These are phyloP conservation scores for Boletus edulis DNA, from an alignment of 768 basidiomycete species.

Conservation along the genomic window DNA sequence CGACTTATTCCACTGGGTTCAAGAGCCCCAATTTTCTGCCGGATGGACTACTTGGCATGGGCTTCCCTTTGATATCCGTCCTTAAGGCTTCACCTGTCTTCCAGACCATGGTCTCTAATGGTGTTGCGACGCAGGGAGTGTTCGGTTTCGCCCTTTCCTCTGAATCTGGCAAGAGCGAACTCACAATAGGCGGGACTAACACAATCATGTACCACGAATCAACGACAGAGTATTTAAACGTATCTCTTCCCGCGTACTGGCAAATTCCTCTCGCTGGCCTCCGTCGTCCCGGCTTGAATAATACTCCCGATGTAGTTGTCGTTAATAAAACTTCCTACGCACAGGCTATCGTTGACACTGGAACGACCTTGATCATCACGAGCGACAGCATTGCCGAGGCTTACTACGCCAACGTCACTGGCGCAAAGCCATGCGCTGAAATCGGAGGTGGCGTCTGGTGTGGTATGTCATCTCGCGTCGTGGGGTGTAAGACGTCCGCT, in stretches of 20 bases:
- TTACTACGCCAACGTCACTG: constrained; percentile 32
- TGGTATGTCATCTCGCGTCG: constrained; percentile 14
- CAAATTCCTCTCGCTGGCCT: constrained; percentile 34
- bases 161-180: constrained; percentile 41
- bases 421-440: constrained; percentile 21
- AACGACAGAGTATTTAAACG: constrained; percentile 36
- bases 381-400: constrained; percentile 22
- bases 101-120: constrained; percentile 42
- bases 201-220: constrained; percentile 41
- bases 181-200: constrained; percentile 57
- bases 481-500: background rate
- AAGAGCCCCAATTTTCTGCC: constrained; percentile 22
- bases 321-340: constrained; percentile 20
- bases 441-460: constrained; percentile 37
- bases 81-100: constrained; percentile 39
- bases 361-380: constrained; percentile 29
- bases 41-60: constrained; percentile 46
- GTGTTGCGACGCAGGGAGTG: constrained; percentile 31
- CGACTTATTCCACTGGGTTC: constrained; percentile 35
- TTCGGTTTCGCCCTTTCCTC: constrained; percentile 50
- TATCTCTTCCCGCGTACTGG: constrained; percentile 37
- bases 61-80: constrained; percentile 37
- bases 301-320: constrained; percentile 21
- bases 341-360: constrained; percentile 36
- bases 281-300: constrained; percentile 19